Evolutionary conservation across 164 flowering plant genomes (phyloP).

Genomic region (Vitis cinerea): DNA sequence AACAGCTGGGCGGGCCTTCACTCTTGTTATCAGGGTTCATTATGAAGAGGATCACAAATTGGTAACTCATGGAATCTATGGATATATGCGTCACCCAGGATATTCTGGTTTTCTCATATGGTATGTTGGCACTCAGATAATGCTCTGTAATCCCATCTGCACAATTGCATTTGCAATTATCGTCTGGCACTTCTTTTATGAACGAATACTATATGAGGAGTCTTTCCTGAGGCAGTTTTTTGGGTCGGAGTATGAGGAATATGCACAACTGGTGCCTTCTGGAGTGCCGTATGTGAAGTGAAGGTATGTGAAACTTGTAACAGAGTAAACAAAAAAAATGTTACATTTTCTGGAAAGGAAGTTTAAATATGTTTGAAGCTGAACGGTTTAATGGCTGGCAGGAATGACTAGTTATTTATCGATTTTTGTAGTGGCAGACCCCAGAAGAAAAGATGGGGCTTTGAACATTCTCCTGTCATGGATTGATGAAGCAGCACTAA

Average conservation of each 20-base stretch:
- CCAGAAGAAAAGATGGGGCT: no score
- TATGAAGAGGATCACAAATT: slow-evolving; percentile 65
- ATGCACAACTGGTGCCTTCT: slow-evolving; percentile 67
- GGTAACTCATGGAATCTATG: slow-evolving; percentile 77
- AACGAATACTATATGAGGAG: slow-evolving; percentile 88
- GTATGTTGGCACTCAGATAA: slow-evolving; percentile 84
- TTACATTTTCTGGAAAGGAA: no score
- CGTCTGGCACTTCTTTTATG: slow-evolving; percentile 74
- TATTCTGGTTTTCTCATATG: slow-evolving; percentile 87
- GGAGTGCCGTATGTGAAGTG: slow-evolving; percentile 91
- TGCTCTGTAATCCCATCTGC: slow-evolving; percentile 89
- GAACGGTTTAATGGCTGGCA: no score
- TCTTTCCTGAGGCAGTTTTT: slow-evolving; percentile 82
- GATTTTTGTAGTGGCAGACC: no score
- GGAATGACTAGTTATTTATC: no score
- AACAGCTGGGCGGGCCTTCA: slow-evolving; percentile 86
- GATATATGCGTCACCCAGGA: slow-evolving; percentile 78
- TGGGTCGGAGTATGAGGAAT: slow-evolving; percentile 67
- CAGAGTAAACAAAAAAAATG: no score
- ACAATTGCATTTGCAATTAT: slow-evolving; percentile 62
- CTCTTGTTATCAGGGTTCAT: slow-evolving; percentile 64
- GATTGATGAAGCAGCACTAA: no score
- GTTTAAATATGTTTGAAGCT: no score
- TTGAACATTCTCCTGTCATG: no score
- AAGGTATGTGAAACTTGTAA: slow-evolving; percentile 3